Conservation (phyloP, 768 basidiomycete genomes). For the Pisolithus sp. region DNA sequence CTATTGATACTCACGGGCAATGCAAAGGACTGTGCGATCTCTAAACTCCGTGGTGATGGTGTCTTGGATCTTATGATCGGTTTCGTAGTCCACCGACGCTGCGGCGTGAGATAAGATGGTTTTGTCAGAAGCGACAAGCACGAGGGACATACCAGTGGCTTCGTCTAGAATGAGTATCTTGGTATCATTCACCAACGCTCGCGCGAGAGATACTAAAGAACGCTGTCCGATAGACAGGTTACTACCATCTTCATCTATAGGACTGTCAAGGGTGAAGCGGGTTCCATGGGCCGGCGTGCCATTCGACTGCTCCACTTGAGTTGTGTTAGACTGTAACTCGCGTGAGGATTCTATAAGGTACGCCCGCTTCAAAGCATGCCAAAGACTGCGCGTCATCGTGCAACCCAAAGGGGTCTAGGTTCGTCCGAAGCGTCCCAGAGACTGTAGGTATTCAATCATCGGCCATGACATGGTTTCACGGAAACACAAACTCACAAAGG, state of each 20-base stretch:
- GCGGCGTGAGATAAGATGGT: background rate
- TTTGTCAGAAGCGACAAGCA: background rate
- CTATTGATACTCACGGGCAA: slow-evolving; percentile 57
- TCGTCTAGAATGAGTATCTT: slow-evolving; percentile 86
- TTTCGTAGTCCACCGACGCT: slow-evolving; percentile 88
- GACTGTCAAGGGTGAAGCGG: slow-evolving; percentile 77
- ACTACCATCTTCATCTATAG: slow-evolving; percentile 80
- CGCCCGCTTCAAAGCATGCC: slow-evolving; percentile 83
- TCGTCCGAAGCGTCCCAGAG: slow-evolving; percentile 76
- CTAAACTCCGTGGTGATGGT: slow-evolving; percentile 82
- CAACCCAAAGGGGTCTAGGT: slow-evolving; percentile 83
- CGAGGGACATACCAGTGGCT: slow-evolving; percentile 53
- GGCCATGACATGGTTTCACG: background rate
- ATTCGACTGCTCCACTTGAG: slow-evolving; percentile 30
- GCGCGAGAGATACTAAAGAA: slow-evolving; percentile 79
- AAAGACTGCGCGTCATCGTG: slow-evolving; percentile 76
- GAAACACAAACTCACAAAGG: slow-evolving; percentile 26
- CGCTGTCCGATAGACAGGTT: slow-evolving; percentile 71
- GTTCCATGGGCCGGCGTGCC: slow-evolving; percentile 34
- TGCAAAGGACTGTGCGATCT: slow-evolving; percentile 81
- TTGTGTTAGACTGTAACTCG: slow-evolving; percentile 6
- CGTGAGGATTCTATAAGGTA: slow-evolving; percentile 63
- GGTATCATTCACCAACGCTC: slow-evolving; percentile 82
- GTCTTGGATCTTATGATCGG: slow-evolving; percentile 85
- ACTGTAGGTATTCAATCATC: slow-evolving; percentile 28